These are phyloP conservation scores for Diversispora epigaea DNA, from an alignment of 192 early-diverging fungal species.

Conservation along the genomic window DNA sequence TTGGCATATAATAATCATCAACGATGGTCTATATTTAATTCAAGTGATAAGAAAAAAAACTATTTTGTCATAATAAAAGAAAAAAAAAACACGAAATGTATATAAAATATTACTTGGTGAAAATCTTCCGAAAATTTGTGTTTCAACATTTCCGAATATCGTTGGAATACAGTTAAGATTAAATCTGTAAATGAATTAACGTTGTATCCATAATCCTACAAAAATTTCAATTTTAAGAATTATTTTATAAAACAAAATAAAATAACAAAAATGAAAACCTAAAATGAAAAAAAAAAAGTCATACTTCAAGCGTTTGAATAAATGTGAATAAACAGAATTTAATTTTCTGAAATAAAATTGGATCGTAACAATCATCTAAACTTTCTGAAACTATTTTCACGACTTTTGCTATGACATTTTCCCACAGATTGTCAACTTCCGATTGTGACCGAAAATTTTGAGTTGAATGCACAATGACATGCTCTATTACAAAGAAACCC, in stretches of 20 bases:
- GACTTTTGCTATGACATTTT: constrained; percentile 78
- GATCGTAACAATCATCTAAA: constrained; percentile 74
- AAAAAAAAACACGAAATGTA: not conserved
- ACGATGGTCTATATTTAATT: constrained; percentile 61
- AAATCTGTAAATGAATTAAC: constrained; percentile 68
- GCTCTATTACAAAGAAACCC: constrained; percentile 96
- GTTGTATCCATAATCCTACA: constrained; percentile 71
- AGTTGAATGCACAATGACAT: constrained; percentile 82
- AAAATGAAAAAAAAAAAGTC: constrained; percentile 16
- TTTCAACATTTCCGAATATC: constrained; percentile 77
- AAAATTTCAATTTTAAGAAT: not conserved
- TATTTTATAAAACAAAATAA: not conserved
- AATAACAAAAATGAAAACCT: not conserved
- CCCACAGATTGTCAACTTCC: constrained; percentile 86
- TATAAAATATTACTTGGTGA: constrained; percentile 53
- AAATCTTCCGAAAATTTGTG: constrained; percentile 63
- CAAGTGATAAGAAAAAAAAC: not conserved
- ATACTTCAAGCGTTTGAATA: constrained; percentile 88
- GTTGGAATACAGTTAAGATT: constrained; percentile 73
- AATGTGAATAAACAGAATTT: constrained; percentile 80
- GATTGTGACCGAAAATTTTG: constrained; percentile 84
- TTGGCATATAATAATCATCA: constrained; percentile 80
- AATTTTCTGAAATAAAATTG: constrained; percentile 77
- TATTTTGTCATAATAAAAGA: not conserved
- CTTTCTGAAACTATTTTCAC: constrained; percentile 75